Conservation (phyloP, 768 basidiomycete species). For the Nidularia pulvinata region DNA sequence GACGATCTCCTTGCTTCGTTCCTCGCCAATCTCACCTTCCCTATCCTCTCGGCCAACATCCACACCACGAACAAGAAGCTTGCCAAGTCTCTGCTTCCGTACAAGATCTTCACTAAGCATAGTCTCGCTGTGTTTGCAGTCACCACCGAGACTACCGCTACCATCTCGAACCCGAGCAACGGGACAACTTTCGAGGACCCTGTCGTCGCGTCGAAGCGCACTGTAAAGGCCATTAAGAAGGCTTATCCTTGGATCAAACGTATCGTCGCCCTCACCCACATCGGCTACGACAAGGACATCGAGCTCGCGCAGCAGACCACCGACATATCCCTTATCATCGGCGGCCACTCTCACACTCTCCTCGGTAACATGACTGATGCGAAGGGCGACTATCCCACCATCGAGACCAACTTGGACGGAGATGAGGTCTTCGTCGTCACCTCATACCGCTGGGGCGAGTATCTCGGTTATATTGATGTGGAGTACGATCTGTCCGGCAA, state of each 20-base stretch:
- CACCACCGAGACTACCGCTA: conserved; percentile 37
- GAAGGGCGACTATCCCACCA: conserved; percentile 42
- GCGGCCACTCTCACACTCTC: conserved; percentile 46
- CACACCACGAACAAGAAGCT: conserved; percentile 30
- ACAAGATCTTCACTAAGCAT: conserved; percentile 34
- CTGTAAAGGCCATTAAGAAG: conserved; percentile 30
- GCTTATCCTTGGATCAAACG: conserved; percentile 28
- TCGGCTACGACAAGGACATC: conserved; percentile 42
- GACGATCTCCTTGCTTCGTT: conserved; percentile 33
- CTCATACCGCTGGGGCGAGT: conserved; percentile 44
- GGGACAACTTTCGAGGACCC: conserved; percentile 37
- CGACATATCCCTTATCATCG: conserved; percentile 37
- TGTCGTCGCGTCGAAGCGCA: conserved; percentile 29
- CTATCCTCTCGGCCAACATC: conserved; percentile 44
- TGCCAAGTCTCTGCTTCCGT: conserved; percentile 28
- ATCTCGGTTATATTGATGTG: conserved; percentile 42
- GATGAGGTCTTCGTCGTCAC: conserved; percentile 49
- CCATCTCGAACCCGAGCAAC: conserved; percentile 33
- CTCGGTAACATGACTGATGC: conserved; percentile 36
- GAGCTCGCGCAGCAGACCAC: conserved; percentile 32
- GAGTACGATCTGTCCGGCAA: conserved; percentile 35
- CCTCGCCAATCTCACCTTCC: conserved; percentile 38
- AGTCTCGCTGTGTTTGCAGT: conserved; percentile 38
- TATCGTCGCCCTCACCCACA: conserved; percentile 44
- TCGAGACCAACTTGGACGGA: conserved; percentile 36